These are phyloP conservation scores for Sphaerosporella brunnea DNA, from an alignment of 495 filamentous ascomycete genomes.

Conservation along the genomic window DNA sequence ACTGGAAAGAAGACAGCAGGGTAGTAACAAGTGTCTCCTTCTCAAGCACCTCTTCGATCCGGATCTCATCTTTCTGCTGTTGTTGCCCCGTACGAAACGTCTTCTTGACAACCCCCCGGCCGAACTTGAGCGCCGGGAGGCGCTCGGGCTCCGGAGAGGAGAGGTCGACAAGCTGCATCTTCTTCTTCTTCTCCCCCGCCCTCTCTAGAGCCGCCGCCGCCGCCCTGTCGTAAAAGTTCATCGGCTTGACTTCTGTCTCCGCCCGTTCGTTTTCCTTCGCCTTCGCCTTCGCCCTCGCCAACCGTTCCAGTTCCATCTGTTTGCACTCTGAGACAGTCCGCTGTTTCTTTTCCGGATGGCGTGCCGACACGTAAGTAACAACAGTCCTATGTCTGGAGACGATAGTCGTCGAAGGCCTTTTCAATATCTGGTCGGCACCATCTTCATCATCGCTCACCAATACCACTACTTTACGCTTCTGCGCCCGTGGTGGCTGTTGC, in stretches of 20 bases:
- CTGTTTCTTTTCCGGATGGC: too few relatives aligned
- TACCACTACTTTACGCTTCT: background rate
- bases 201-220: background rate
- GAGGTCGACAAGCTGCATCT: too few relatives aligned
- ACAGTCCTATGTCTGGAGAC: too few relatives aligned
- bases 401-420: too few relatives aligned
- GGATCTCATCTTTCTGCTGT: conserved; percentile 54
- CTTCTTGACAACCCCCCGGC: conserved; percentile 55
- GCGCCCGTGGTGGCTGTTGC: background rate
- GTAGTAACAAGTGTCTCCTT: conserved; percentile 50
- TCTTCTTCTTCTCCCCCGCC: background rate
- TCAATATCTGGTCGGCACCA: too few relatives aligned
- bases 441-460: conserved; percentile 2
- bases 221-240: too few relatives aligned
- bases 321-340: background rate
- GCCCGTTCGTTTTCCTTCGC: conserved; percentile 28
- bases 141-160: too few relatives aligned
- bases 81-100: conserved; percentile 47
- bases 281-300: conserved; percentile 39
- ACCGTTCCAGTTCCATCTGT: conserved; percentile 68
- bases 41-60: conserved; percentile 77
- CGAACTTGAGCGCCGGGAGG: background rate
- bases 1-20: conserved; percentile 71
- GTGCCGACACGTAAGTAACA: too few relatives aligned
- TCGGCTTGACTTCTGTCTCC: too few relatives aligned